phyloP scores from a whole-genome alignment of 495 filamentous ascomycete genomes.

The Xylaria intraflava region DNA sequence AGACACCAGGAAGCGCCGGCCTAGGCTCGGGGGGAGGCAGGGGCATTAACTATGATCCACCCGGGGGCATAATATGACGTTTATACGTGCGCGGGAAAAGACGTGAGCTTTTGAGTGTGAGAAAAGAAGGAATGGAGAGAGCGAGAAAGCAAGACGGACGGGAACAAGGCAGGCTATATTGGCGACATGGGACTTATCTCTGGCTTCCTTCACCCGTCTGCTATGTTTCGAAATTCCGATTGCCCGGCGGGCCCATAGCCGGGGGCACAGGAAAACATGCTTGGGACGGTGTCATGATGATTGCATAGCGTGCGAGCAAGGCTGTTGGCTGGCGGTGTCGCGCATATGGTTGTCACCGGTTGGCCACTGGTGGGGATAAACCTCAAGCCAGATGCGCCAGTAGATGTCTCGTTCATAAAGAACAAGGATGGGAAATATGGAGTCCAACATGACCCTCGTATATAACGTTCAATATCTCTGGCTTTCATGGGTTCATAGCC shows the following conservation, averaged over 20 bases:
- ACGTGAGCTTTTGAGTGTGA: background rate
- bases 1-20: conserved; percentile 43
- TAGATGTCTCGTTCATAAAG: background rate
- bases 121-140: background rate
- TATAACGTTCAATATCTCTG: too few species aligned
- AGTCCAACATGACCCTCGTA: background rate
- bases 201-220: background rate
- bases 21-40: conserved; percentile 29
- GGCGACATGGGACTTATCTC: background rate
- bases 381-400: background rate
- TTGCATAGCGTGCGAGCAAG: conserved; percentile 21
- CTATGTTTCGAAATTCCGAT: background rate
- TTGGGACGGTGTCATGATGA: conserved; percentile 7
- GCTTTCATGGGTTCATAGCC: too few species aligned
- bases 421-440: background rate
- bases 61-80: conserved; percentile 49
- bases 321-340: conserved; percentile 11
- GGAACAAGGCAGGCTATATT: background rate
- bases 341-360: conserved; percentile 6
- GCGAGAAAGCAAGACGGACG: background rate
- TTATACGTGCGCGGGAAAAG: background rate
- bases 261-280: background rate
- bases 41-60: conserved; percentile 43
- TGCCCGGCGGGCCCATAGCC: conserved; percentile 6
- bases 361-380: background rate